Evolutionary conservation across 352 stramenopile genomes (phyloP).

Genomic region (Pythium phragmitis): DNA sequence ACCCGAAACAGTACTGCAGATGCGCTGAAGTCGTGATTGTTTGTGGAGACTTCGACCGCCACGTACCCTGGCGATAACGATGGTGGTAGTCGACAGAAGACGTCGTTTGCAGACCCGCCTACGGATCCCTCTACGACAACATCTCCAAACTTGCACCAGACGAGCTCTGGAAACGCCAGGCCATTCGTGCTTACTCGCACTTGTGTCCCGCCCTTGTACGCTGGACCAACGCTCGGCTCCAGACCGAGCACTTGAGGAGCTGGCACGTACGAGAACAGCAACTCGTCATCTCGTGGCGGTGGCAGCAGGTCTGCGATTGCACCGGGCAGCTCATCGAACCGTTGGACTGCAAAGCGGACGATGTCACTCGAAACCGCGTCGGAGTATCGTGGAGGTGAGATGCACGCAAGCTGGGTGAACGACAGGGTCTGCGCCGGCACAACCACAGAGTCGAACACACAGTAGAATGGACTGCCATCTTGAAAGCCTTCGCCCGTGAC

Average conservation of each 20-base stretch:
- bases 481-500: slow-evolving; percentile 32
- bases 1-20: slow-evolving; percentile 72
- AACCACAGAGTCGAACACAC: slow-evolving; percentile 21
- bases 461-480: slow-evolving; percentile 11
- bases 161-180: background rate
- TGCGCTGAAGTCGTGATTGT: slow-evolving; percentile 91
- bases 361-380: slow-evolving; percentile 1
- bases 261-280: slow-evolving; percentile 19
- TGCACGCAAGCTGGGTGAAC: slow-evolving; percentile 17
- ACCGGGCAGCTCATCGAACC: slow-evolving; percentile 6
- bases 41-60: slow-evolving; percentile 88
- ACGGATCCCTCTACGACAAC: slow-evolving; percentile 8
- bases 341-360: slow-evolving; percentile 4
- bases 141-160: slow-evolving; percentile 26
- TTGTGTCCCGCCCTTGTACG: slow-evolving; percentile 9
- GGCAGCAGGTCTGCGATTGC: background rate
- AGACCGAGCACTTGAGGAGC: slow-evolving; percentile 5
- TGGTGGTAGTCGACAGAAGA: slow-evolving; percentile 1
- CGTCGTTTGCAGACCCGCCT: background rate
- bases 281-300: background rate
- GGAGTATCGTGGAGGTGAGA: slow-evolving; percentile 14
- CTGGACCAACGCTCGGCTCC: slow-evolving; percentile 8
- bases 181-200: slow-evolving; percentile 4
- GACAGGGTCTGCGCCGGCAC: slow-evolving; percentile 16
- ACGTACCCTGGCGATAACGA: slow-evolving; percentile 28